A percentile compares a stretch with the other conserved stretches of the same genome.
phyloP scores from a whole-genome alignment of 352 stramenopile genomes.

The Globisporangium emineosum region DNA sequence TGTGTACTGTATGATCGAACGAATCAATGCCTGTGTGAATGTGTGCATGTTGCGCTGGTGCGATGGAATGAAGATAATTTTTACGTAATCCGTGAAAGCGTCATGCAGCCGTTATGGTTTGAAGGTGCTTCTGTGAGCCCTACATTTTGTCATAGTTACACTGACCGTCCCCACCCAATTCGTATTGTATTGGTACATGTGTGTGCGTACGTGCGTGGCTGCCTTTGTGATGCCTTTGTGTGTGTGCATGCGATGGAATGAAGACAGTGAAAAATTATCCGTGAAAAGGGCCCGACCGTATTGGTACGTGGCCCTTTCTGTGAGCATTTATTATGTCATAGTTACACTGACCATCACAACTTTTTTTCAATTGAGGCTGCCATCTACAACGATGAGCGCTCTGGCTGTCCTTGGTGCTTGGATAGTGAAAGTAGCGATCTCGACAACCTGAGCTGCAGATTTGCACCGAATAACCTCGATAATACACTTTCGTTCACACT shows the following conservation, averaged over 20 bases:
- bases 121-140: constrained; percentile 32
- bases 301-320: constrained; percentile 45
- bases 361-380: not conserved
- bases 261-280: constrained; percentile 38
- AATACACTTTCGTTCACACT: not conserved
- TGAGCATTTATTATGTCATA: constrained; percentile 71
- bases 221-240: not conserved
- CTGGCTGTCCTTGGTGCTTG: not conserved
- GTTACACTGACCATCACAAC: constrained; percentile 69
- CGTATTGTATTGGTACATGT: not conserved
- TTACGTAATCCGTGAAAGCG: constrained; percentile 21
- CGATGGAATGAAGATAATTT: constrained; percentile 22
- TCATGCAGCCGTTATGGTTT: constrained; percentile 20
- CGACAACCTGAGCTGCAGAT: not conserved
- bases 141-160: constrained; percentile 59
- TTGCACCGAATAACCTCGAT: not conserved
- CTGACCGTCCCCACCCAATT: constrained; percentile 33
- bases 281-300: constrained; percentile 50
- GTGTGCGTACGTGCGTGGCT: not conserved
- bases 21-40: not conserved
- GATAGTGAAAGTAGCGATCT: no score
- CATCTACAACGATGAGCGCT: not conserved
- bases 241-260: constrained; percentile 33
- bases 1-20: not conserved
- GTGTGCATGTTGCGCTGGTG: constrained; percentile 1